These are phyloP conservation scores for Salix purpurea DNA, from an alignment of 345 rosid species.

Conservation along the genomic window DNA sequence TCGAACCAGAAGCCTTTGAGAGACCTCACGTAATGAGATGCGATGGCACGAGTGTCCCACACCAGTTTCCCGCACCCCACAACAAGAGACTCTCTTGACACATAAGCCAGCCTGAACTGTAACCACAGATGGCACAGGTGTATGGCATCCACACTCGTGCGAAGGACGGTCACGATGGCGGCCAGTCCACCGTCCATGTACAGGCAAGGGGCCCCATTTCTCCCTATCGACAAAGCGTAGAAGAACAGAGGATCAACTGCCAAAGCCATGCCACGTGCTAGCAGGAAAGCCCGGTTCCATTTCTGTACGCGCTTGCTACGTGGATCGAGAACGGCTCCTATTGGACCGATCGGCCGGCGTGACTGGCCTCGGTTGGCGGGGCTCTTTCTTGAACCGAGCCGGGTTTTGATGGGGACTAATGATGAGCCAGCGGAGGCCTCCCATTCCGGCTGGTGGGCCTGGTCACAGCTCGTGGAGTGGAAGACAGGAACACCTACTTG, in stretches of 20 bases:
- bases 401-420: constrained; percentile 68
- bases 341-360: constrained; percentile 24
- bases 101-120: constrained; percentile 75
- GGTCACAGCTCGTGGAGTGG: constrained; percentile 95
- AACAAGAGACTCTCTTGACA: constrained; percentile 75
- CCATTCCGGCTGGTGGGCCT: constrained; percentile 83
- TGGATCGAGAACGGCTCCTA: constrained; percentile 56
- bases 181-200: constrained; percentile 77
- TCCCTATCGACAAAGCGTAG: constrained; percentile 63
- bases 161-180: constrained; percentile 54
- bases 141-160: constrained; percentile 61
- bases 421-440: constrained; percentile 93
- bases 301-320: constrained; percentile 62
- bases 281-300: constrained; percentile 65
- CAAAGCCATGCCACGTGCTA: constrained; percentile 75
- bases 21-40: constrained; percentile 57
- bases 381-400: constrained; percentile 10
- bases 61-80: constrained; percentile 91
- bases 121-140: constrained; percentile 74
- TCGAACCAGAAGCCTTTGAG: constrained; percentile 86
- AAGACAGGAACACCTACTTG: constrained; percentile 87
- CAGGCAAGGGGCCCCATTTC: constrained; percentile 58
- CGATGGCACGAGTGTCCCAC: constrained; percentile 83
- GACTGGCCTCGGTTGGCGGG: background rate
- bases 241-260: constrained; percentile 83